Base-by-base conservation (phyloP, 352 stramenopile species). In the Phytophthora syringae region DNA sequence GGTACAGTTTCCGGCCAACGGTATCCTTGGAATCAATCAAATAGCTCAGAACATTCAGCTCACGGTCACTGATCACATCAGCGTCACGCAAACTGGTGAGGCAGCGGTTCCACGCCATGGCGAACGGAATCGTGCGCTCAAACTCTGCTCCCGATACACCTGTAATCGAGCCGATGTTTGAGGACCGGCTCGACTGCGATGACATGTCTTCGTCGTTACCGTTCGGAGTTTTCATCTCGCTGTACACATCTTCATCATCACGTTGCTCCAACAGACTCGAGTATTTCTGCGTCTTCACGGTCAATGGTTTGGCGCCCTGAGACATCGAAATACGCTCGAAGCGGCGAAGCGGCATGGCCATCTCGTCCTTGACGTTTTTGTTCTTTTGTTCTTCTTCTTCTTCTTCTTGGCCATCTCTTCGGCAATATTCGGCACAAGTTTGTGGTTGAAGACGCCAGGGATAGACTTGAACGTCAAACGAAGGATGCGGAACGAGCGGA, bases 321-420 rank as follows among this genome's bases (percentile, higher is more conserved):
- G 84, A 88, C 83, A 93, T 93, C 4, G 86, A 95, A 50, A 95
- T 85, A 34, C 79, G 77, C 64, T 95, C 85, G 39, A 95, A 95
- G 15, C 75, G 82, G 54, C 86, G 86, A 16, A 92, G 68, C 7
- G 86, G 86, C 48, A 74, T 67, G 1, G 87, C 84, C 37, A 70
- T 65, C 15, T 91, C 84, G 21, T 89, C 82, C 44, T 84, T 82
- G 22, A 85, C 79, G 21, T 62, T 70, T 27, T 72, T 65, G 48
- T 72, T 72, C 53, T 81, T 79, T 77, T 76, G 43, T 72, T 79
- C 49, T 70, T 76, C 67, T 88, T 88, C 59, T 89, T 89, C 22
- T 67, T 74, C 54, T 88, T 90, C 51, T 88, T 89, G 15, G 84
- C 75, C 58, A 88, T 86, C 59, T 91, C 83, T 58, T 94, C 86